Evolutionary conservation across 306 rosid species (phyloP).

Genomic region (Delonix regia): DNA sequence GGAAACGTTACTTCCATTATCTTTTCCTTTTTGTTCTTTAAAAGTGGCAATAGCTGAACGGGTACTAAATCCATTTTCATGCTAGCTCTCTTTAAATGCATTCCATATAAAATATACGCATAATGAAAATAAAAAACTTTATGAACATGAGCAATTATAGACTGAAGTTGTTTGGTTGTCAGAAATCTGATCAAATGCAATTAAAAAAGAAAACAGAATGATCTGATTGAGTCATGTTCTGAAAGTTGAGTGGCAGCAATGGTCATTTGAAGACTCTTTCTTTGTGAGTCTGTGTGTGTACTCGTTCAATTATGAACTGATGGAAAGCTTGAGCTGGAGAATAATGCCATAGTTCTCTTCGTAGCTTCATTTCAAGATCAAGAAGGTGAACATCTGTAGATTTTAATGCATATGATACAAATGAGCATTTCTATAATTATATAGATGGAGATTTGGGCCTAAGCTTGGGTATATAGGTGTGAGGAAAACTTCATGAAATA

Average conservation of each 20-base stretch:
- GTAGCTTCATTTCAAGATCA: background rate
- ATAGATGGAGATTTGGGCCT: background rate
- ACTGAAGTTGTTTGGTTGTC: background rate
- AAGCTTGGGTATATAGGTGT: background rate
- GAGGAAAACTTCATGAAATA: background rate
- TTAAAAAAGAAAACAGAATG: background rate
- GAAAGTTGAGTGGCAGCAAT: background rate
- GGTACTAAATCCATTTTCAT: background rate
- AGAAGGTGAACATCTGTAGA: background rate
- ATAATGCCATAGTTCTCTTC: background rate
- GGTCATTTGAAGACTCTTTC: background rate
- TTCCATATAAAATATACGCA: background rate
- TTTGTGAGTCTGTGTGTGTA: background rate
- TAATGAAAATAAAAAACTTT: background rate
- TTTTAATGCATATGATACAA: background rate
- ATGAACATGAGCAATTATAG: background rate
- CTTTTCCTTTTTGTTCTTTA: background rate
- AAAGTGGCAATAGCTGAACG: background rate
- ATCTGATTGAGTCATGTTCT: background rate
- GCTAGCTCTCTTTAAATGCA: background rate
- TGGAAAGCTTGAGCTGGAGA: background rate
- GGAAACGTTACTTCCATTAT: background rate
- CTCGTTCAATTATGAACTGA: background rate
- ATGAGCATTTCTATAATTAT: background rate
- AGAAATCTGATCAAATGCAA: background rate